These are phyloP conservation scores for Aspergillus terreus DNA, from an alignment of 2,329 filamentous ascomycete species.

Conservation along the genomic window DNA sequence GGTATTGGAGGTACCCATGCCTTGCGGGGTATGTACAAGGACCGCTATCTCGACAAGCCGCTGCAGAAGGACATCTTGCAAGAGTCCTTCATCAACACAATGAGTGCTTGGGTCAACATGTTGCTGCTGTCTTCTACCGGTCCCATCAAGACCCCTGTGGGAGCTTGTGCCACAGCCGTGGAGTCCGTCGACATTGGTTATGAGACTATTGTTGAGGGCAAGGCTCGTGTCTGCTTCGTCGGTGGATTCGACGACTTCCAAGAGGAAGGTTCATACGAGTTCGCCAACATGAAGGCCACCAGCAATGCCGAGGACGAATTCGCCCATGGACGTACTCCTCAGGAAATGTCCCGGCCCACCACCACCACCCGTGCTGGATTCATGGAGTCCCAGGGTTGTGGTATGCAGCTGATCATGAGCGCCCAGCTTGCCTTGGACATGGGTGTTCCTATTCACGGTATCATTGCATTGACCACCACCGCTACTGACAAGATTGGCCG, in stretches of 20 bases:
- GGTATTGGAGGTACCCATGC: slow-evolving; percentile 95
- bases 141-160: slow-evolving; percentile 96
- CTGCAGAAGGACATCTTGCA: slow-evolving; percentile 98
- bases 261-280: slow-evolving; percentile 98
- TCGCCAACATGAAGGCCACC: slow-evolving; percentile 99
- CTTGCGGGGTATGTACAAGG: slow-evolving; percentile 96
- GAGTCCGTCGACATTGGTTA: slow-evolving; percentile 98
- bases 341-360: slow-evolving; percentile 96
- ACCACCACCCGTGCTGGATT: slow-evolving; percentile 97
- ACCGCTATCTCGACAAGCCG: slow-evolving; percentile 93
- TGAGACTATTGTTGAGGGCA: slow-evolving; percentile 97
- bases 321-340: slow-evolving; percentile 86
- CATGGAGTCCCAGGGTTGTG: slow-evolving; percentile 98
- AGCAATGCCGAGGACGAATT: slow-evolving; percentile 98
- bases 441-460: slow-evolving; percentile 96
- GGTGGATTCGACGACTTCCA: slow-evolving; percentile 99
- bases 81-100: slow-evolving; percentile 99
- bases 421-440: slow-evolving; percentile 94
- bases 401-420: slow-evolving; percentile 98
- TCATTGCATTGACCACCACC: slow-evolving; percentile 88
- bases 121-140: slow-evolving; percentile 93
- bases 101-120: slow-evolving; percentile 99
- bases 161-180: slow-evolving; percentile 93
- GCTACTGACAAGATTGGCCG: slow-evolving; percentile 99
- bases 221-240: slow-evolving; percentile 94